Base-by-base conservation (phyloP, 2,329 filamentous ascomycete species). In the Fusarium lateritium region DNA sequence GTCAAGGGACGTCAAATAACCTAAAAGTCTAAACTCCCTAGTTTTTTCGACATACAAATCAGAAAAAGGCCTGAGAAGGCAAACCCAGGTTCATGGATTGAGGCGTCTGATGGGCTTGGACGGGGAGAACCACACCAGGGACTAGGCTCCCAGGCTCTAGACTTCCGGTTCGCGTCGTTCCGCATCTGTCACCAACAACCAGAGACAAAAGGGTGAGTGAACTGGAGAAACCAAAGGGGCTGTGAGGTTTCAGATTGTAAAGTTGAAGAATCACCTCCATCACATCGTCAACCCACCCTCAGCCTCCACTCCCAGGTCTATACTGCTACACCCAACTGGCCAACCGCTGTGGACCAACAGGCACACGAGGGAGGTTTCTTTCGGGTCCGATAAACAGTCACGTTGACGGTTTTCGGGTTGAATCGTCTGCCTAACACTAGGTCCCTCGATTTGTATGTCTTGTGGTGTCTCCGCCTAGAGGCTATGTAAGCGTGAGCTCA, bases 241-340 rank as follows among this genome's bases (percentile, higher is more conserved):
- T 51, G 49, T 40, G 39, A 70, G 47, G 67, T 70, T 64, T 70
- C 62, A 70, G 58, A 54, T 46, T 42, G 22, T 24, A 26, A 22
- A 53, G 52, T 53, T 50, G 57, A 60, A 54, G 21, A 45, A 62
- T 57, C 56, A 59, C 55, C 58, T 62, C 57, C 57, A 63, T 57
- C 47, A 60, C 56, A 62, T 65, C 53, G 55, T 42, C 51, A 62
- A 65, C 66, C 71, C 67, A 73, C 71, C 70, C 56, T 66, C 60
- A 62, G 47, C 56, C 46, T 57, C 47, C 39, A 28, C 21, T 49
- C 34, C 50, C 11, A 44, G 42, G 42, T 45, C 34, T 61, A 42
- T 49, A 36, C 34, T 15, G 55, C 39, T 53, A 49, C 51, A 58
- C 59, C 58, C 65, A 50, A 61, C 39, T 42, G 40, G 49, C 50